Evolutionary conservation across 495 filamentous ascomycete genomes (phyloP), one percentile per base, ranked within the genome.

Genomic region (Saxispiralis lemnorum): DNA sequence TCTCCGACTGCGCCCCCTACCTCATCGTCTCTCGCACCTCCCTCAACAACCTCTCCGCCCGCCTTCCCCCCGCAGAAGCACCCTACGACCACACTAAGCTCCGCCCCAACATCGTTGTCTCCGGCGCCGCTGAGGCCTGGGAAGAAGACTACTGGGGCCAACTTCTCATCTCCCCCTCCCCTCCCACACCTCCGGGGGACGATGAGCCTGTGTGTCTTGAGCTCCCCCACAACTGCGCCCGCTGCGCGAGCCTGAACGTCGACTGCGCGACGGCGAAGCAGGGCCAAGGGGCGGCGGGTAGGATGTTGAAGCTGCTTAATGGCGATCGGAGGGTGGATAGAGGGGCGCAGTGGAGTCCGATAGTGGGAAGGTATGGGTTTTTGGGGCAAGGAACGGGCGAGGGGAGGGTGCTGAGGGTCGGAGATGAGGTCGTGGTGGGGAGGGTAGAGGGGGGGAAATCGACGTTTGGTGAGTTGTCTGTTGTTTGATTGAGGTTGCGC

Each of bases 71-170:
- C 0, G 69, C 63, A 1, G 55, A 68, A 28, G 49, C 63, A n/a
- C 33, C 38, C 32, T 73, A 85, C 66, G 76, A 80, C 49, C 70
- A 82, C 52, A 77, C 74, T 10, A 89, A 86, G 55, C 86, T 93
- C 60, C 72, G 88, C 20, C 79, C 85, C 0, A 94, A 94, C 52
- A 73, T 94, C 33, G 75, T 94, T 7, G 58, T 94, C 7, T 67
- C 70, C 9, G 78, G 75, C 0, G 66, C 68, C 1, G 53, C 61
- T 18, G 51, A 53, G 7, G 67, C 75, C 0, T 96, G 72, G 59
- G 86, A 85, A 15, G 87, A 96, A 53, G 88, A 94, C 49, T 89
- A 72, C 56, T 96, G 87, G 87, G 74, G 65, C 9, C 77, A 80
- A 53, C 54, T 84, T 21, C 46, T 48, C 2, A 51, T 84, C 18